Percentiles rank a stretch among this genome's conserved stretches.
Evolutionary conservation across 2,329 filamentous ascomycete species (phyloP).

Genomic region (Penicillium sp.): DNA sequence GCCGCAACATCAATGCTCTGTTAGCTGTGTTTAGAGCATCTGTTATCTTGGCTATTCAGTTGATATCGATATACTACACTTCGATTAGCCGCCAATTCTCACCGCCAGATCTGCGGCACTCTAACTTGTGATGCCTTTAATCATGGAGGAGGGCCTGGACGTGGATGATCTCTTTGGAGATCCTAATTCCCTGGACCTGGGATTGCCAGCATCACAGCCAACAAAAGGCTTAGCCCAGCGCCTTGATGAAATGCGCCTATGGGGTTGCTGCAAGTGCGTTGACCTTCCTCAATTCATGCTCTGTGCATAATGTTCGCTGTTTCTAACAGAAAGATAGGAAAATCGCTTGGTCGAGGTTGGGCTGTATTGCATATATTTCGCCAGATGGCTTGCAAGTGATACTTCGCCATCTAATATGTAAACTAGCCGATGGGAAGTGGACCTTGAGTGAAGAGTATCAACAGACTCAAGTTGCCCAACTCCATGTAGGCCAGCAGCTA

Average conservation of each 20-base stretch:
- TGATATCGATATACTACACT: not conserved
- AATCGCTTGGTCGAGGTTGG: constrained; percentile 82
- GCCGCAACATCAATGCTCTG: not conserved
- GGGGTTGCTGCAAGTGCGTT: constrained; percentile 78
- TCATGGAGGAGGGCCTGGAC: constrained; percentile 54
- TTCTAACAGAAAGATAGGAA: constrained; percentile 51
- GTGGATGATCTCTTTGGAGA: constrained; percentile 76
- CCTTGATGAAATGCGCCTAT: constrained; percentile 69
- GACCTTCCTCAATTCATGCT: not conserved
- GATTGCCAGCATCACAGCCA: constrained; percentile 50
- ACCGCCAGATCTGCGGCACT: not conserved
- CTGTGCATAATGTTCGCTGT: not conserved
- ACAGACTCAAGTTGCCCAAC: constrained; percentile 57
- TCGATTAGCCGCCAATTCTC: not conserved
- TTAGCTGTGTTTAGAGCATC: not conserved
- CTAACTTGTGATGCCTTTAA: constrained; percentile 43
- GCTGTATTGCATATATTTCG: constrained; percentile 78
- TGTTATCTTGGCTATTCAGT: not conserved
- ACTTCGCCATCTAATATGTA: constrained; percentile 67
- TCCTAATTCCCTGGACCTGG: constrained; percentile 54
- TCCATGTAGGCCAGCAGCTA: constrained; percentile 62
- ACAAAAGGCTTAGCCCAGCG: constrained; percentile 67
- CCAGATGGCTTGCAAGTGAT: constrained; percentile 67
- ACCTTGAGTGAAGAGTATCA: constrained; percentile 67
- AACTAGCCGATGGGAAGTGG: constrained; percentile 69